Conservation (phyloP, 2,329 filamentous ascomycete genomes). For the Sclerotinia borealis region DNA sequence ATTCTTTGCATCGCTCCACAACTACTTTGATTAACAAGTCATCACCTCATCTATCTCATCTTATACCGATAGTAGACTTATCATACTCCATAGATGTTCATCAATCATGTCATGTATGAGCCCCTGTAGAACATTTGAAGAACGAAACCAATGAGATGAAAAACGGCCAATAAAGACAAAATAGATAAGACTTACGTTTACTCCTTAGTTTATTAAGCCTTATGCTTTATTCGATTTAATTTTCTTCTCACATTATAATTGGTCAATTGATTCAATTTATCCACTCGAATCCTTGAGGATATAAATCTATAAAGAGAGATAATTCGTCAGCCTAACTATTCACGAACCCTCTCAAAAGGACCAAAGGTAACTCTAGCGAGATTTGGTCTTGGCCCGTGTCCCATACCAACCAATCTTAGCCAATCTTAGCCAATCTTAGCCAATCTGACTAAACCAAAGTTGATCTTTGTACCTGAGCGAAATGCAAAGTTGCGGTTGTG, state of each 20-base stretch:
- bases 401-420: neutral
- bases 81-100: too few relatives aligned
- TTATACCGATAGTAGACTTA: too few relatives aligned
- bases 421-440: neutral
- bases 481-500: neutral
- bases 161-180: neutral
- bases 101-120: neutral
- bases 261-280: neutral
- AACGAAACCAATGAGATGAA: neutral
- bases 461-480: slow-evolving; percentile 1
- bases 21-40: neutral
- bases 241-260: slow-evolving; percentile 1
- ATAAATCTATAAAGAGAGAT: neutral
- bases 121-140: neutral
- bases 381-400: slow-evolving; percentile 9
- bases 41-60: neutral
- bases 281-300: neutral
- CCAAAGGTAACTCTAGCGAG: slow-evolving; percentile 8
- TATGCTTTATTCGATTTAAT: slow-evolving; percentile 10
- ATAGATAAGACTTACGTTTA: too few relatives aligned
- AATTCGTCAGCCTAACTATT: slow-evolving; percentile 10
- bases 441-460: neutral
- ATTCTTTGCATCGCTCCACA: slow-evolving; percentile 1
- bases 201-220: too few relatives aligned
- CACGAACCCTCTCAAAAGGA: neutral